Base-by-base conservation (phyloP, 108 stramenopile species). In the Schizochytrium sp. region DNA sequence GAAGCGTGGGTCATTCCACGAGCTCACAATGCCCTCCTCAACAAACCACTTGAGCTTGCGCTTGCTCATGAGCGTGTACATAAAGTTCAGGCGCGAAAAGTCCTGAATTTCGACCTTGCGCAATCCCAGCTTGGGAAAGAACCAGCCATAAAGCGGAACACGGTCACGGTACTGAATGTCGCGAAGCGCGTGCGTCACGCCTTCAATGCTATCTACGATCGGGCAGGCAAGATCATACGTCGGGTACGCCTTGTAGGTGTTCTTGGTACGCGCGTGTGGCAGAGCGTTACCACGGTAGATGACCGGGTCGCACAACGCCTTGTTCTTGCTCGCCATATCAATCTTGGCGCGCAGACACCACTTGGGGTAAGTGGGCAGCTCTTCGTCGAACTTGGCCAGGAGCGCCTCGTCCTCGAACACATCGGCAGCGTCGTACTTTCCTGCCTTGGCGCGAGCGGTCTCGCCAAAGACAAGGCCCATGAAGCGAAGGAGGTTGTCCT, bases 161-260 rank as follows among this genome's bases (percentile, higher is more conserved):
- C 92, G 94, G 91, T 99, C 99, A 90, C 98, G 97, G 95, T 99
- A 99, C 91, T 99, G 98, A 21, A 98, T 99, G 12, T 98, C 99
- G 47, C 99, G 97, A 43, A 98, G 90, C 6, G 98, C 98, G 92
- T 99, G 99, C 6, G 97, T 98, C 48, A 99, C 98, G 16, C 99
- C 99, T 89, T 99, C 99, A 34, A 99, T 87, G 19, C 93, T 93
- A 92, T 99, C 99, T n/a, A 99, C 98, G 90, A 99, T 98, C 58
- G 99, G 99, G 93, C 99, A 99, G 16, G 98, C 98, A 69, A 99
- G 91, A 90, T 99, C 99, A 87, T 99, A 99, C 12, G 99, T 99
- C 6, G 99, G 99, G 91, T 99, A 99, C 45, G 99, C 99, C 92
- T 98, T 97, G 95, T 97, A 97, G 59, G 89, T 96, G 43, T 96